phyloP scores from a whole-genome alignment of 352 stramenopile genomes.

The Phytophthora colocasiae region DNA sequence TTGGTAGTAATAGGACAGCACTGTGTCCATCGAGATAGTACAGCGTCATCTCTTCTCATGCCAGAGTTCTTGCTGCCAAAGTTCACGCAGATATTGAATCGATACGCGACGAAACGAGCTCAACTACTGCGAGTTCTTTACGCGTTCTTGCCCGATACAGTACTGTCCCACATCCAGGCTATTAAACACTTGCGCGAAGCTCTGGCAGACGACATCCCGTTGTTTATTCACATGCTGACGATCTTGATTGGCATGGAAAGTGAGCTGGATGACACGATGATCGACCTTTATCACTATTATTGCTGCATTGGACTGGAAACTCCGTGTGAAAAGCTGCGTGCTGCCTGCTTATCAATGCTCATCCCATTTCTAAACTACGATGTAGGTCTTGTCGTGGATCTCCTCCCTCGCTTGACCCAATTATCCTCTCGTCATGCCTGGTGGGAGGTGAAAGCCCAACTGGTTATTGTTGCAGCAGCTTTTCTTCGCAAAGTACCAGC shows the following conservation, averaged over 20 bases:
- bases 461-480: constrained; percentile 69
- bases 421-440: constrained; percentile 69
- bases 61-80: constrained; percentile 65
- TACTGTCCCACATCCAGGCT: constrained; percentile 70
- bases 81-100: constrained; percentile 35
- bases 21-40: constrained; percentile 53
- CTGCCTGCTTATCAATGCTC: constrained; percentile 83
- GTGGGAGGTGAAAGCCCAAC: constrained; percentile 89
- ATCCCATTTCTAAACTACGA: constrained; percentile 50
- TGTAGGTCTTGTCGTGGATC: constrained; percentile 50
- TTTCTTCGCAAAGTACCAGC: constrained; percentile 51
- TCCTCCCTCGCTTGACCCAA: constrained; percentile 71
- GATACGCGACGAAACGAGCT: constrained; percentile 50
- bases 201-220: constrained; percentile 60
- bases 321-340: constrained; percentile 77
- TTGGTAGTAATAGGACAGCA: constrained; percentile 54
- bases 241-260: constrained; percentile 78
- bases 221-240: constrained; percentile 80
- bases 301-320: constrained; percentile 83
- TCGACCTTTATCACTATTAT: constrained; percentile 91
- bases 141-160: constrained; percentile 59
- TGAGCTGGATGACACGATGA: constrained; percentile 71
- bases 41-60: constrained; percentile 54
- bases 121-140: constrained; percentile 67
- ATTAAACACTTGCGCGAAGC: constrained; percentile 82